Percentiles rank a stretch among this genome's conserved stretches.
These are phyloP conservation scores for Scedosporium minutisporum DNA, from an alignment of 2,329 filamentous ascomycete genomes.

Conservation along the genomic window DNA sequence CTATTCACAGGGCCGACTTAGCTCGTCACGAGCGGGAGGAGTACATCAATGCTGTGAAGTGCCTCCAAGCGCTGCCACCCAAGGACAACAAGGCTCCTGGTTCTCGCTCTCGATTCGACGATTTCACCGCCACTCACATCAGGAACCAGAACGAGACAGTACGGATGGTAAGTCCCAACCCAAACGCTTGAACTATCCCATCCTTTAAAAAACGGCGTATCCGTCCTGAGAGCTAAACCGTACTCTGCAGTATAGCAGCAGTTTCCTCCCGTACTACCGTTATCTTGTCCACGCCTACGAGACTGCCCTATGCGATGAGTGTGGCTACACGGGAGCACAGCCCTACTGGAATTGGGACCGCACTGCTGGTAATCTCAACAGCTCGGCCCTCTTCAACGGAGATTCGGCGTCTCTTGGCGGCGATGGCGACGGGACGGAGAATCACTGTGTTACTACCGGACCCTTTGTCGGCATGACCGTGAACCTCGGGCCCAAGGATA, in stretches of 20 bases:
- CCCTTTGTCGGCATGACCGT: slow-evolving; percentile 31
- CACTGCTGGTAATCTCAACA: slow-evolving; percentile 20
- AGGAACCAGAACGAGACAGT: slow-evolving; percentile 31
- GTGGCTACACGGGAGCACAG: slow-evolving; percentile 27
- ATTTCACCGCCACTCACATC: slow-evolving; percentile 39
- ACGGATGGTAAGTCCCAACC: slow-evolving; percentile 13
- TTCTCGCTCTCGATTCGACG: slow-evolving; percentile 35
- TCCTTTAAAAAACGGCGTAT: neutral
- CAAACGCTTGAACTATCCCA: neutral
- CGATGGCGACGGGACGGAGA: slow-evolving; percentile 23
- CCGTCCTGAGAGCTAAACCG: neutral
- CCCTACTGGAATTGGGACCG: slow-evolving; percentile 38
- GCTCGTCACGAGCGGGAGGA: slow-evolving; percentile 17
- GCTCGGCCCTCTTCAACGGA: slow-evolving; percentile 38
- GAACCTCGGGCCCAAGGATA: slow-evolving; percentile 27
- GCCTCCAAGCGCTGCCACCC: slow-evolving; percentile 28
- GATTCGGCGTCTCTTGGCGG: slow-evolving; percentile 32
- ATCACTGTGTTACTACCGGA: slow-evolving; percentile 42
- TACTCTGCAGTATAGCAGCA: neutral
- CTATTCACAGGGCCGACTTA: slow-evolving; percentile 9
- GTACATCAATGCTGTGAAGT: slow-evolving; percentile 36
- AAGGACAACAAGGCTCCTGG: slow-evolving; percentile 27
- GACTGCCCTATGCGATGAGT: slow-evolving; percentile 19
- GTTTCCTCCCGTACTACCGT: slow-evolving; percentile 21
- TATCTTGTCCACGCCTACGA: slow-evolving; percentile 23